These are phyloP conservation scores for Paracoccidioides lutzii DNA, from an alignment of 2,329 filamentous ascomycete genomes.

Conservation along the genomic window DNA sequence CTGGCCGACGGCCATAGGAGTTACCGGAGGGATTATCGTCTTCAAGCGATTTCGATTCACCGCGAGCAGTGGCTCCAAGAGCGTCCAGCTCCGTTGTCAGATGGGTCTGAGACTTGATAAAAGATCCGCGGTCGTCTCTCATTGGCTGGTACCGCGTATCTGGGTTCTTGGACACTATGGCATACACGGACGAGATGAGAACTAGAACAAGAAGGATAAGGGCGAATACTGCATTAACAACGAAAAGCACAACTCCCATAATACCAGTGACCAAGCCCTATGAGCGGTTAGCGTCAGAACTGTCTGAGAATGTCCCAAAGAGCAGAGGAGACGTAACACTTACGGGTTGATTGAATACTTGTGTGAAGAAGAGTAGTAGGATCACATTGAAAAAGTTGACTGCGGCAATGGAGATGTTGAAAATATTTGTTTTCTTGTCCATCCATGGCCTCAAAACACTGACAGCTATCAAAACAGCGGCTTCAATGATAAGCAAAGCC, in stretches of 20 bases:
- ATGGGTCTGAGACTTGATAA: conserved; percentile 91
- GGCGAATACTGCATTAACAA: conserved; percentile 73
- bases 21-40: conserved; percentile 51
- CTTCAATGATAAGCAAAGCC: conserved; percentile 71
- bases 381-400: conserved; percentile 86
- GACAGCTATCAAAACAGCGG: conserved; percentile 59
- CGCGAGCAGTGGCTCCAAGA: conserved; percentile 74
- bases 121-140: conserved; percentile 88
- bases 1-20: conserved; percentile 38
- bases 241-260: conserved; percentile 79
- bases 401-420: conserved; percentile 84
- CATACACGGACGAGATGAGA: conserved; percentile 61
- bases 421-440: conserved; percentile 96
- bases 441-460: conserved; percentile 85
- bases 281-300: conserved; percentile 5
- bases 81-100: conserved; percentile 81
- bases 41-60: conserved; percentile 61
- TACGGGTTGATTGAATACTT: conserved; percentile 70
- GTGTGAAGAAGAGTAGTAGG: conserved; percentile 78
- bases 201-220: conserved; percentile 73
- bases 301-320: conserved; percentile 1
- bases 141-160: conserved; percentile 93
- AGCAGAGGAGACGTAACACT: conserved; percentile 18
- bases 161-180: conserved; percentile 82
- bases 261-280: conserved; percentile 68